Conservation (phyloP, 805 yeast species). For the Maudiozyma barnettii region DNA sequence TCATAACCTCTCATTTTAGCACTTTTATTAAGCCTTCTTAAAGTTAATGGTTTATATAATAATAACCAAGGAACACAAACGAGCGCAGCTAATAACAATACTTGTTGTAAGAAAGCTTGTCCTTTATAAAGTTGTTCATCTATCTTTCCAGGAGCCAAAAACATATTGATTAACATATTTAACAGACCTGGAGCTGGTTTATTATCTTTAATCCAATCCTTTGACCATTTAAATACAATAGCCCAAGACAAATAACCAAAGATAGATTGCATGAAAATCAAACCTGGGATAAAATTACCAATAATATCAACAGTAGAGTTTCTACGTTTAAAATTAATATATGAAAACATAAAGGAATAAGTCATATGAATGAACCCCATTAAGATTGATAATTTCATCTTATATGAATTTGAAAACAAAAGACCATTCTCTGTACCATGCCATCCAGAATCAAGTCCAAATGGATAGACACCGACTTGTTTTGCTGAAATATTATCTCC, state of each 20-base stretch:
- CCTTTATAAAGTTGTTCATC: conserved; percentile 74
- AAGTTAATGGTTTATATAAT: conserved; percentile 69
- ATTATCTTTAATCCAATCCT: conserved; percentile 75
- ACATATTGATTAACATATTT: conserved; percentile 94
- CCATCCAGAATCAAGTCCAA: conserved; percentile 94
- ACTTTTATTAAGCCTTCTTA: conserved; percentile 46
- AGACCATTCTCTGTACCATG: conserved; percentile 92
- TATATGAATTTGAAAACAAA: conserved; percentile 87
- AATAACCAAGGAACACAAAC: conserved; percentile 89
- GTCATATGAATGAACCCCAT: conserved; percentile 95
- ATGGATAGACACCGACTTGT: conserved; percentile 57
- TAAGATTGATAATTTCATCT: conserved; percentile 90
- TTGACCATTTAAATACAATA: conserved; percentile 88
- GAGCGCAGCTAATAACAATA: conserved; percentile 66
- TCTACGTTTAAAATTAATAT: conserved; percentile 67
- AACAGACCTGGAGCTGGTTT: conserved; percentile 85
- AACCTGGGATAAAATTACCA: conserved; percentile 91
- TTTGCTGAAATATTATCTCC: conserved; percentile 66
- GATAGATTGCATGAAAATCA: conserved; percentile 90
- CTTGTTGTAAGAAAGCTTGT: conserved; percentile 66
- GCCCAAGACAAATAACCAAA: conserved; percentile 85
- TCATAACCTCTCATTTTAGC: conserved; percentile 31
- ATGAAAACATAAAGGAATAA: conserved; percentile 76
- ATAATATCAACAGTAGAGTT: conserved; percentile 67
- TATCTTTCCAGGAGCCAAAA: conserved; percentile 81